Conservation (phyloP, 768 basidiomycete genomes). For the Termitomyces sp. region DNA sequence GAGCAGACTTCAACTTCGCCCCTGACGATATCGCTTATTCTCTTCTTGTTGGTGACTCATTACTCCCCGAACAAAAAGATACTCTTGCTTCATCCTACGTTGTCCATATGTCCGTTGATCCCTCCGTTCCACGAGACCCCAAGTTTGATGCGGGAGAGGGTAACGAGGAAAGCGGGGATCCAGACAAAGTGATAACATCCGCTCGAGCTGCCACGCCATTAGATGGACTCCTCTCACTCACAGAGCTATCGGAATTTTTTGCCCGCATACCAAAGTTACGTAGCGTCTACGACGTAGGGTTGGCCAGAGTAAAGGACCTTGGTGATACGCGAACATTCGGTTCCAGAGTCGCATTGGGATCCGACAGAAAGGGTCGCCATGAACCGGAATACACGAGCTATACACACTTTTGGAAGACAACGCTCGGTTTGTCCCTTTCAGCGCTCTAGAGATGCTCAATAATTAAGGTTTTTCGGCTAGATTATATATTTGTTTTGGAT, state of each 20-base stretch:
- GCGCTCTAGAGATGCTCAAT: neutral
- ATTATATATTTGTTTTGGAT: constrained; percentile 84
- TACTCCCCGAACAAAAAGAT: constrained; percentile 50
- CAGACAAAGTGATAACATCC: constrained; percentile 68
- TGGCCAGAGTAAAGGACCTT: constrained; percentile 12
- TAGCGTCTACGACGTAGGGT: constrained; percentile 68
- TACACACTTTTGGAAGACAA: constrained; percentile 81
- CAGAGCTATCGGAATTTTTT: constrained; percentile 51
- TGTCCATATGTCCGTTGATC: constrained; percentile 66
- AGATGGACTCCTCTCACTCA: constrained; percentile 65
- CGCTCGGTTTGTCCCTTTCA: constrained; percentile 49
- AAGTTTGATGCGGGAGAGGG: constrained; percentile 30
- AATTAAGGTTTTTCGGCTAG: constrained; percentile 29
- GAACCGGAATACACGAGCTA: constrained; percentile 89
- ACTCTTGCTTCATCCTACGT: constrained; percentile 58
- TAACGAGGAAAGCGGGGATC: constrained; percentile 50
- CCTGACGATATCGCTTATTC: constrained; percentile 83
- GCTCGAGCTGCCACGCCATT: constrained; percentile 50
- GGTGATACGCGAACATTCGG: constrained; percentile 39
- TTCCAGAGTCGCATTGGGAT: constrained; percentile 32
- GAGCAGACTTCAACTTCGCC: constrained; percentile 82
- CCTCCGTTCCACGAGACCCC: constrained; percentile 32
- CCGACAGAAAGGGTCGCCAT: constrained; percentile 43
- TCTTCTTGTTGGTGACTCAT: constrained; percentile 55
- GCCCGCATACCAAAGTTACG: constrained; percentile 29